Percentiles rank a stretch among this genome's conserved stretches.
phyloP scores from a whole-genome alignment of 495 filamentous ascomycete species.

The Podospora fimiseda region DNA sequence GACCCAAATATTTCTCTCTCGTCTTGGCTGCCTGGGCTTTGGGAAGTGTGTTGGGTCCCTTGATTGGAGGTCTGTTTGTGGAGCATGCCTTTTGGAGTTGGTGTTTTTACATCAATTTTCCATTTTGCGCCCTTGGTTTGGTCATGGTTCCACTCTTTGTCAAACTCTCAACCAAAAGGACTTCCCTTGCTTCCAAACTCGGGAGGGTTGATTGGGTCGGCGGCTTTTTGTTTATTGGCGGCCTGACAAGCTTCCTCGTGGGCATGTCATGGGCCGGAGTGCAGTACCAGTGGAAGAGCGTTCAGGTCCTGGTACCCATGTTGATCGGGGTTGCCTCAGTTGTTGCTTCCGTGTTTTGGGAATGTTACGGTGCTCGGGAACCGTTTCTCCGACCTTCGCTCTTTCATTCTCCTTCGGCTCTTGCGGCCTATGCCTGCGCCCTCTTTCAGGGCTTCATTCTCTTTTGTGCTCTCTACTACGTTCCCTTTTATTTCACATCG shows the following conservation, averaged over 20 bases:
- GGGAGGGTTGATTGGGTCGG: slow-evolving; percentile 35
- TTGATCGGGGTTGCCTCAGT: slow-evolving; percentile 33
- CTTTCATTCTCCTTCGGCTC: slow-evolving; percentile 35
- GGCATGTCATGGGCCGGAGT: slow-evolving; percentile 53
- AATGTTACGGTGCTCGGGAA: slow-evolving; percentile 36
- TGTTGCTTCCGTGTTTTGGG: slow-evolving; percentile 30
- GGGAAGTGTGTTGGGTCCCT: slow-evolving; percentile 64
- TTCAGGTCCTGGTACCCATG: slow-evolving; percentile 42
- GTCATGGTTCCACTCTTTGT: slow-evolving; percentile 29
- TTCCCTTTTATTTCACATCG: slow-evolving; percentile 59
- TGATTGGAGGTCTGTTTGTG: slow-evolving; percentile 73
- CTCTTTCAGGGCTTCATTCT: slow-evolving; percentile 34
- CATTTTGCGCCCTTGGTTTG: slow-evolving; percentile 31
- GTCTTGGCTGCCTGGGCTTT: slow-evolving; percentile 58
- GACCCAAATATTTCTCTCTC: slow-evolving; percentile 34
- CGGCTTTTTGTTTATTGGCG: slow-evolving; percentile 40
- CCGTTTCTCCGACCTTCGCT: slow-evolving; percentile 50
- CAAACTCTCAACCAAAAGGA: slow-evolving; percentile 27
- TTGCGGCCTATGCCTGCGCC: slow-evolving; percentile 29
- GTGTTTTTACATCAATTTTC: slow-evolving; percentile 39
- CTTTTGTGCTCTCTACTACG: slow-evolving; percentile 47
- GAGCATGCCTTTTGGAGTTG: slow-evolving; percentile 35
- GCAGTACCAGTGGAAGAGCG: slow-evolving; percentile 45
- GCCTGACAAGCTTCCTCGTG: slow-evolving; percentile 45
- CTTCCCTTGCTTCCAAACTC: slow-evolving; percentile 28